Conservation (phyloP, 1,139 yeast species). For the Nakaseomyces delphensis region DNA sequence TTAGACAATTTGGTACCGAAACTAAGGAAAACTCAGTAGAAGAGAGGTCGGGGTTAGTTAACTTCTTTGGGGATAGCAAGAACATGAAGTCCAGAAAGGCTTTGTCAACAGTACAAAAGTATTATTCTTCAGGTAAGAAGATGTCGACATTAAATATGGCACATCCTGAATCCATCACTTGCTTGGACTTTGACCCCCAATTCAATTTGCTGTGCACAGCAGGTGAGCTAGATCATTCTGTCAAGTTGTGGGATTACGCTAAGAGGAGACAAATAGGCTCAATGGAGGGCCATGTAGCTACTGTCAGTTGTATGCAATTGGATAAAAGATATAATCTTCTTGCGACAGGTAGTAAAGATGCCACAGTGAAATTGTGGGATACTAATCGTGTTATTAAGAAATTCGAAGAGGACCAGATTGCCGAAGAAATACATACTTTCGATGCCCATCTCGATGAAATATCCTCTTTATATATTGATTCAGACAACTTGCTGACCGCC, state of each 20-base stretch:
- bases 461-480: slow-evolving; percentile 52
- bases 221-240: slow-evolving; percentile 61
- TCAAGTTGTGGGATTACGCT: slow-evolving; percentile 75
- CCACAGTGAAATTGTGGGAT: slow-evolving; percentile 55
- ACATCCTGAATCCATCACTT: slow-evolving; percentile 44
- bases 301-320: slow-evolving; percentile 51
- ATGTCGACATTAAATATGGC: slow-evolving; percentile 43
- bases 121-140: slow-evolving; percentile 44
- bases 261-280: slow-evolving; percentile 42
- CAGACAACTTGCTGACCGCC: slow-evolving; percentile 64
- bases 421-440: slow-evolving; percentile 36
- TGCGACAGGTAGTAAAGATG: slow-evolving; percentile 57
- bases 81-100: slow-evolving; percentile 18
- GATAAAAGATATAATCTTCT: slow-evolving; percentile 40
- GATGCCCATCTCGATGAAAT: slow-evolving; percentile 59
- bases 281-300: slow-evolving; percentile 47
- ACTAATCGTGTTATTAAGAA: slow-evolving; percentile 30
- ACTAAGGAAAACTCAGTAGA: slow-evolving; percentile 12
- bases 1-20: neutral
- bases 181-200: slow-evolving; percentile 59
- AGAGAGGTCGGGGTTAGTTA: slow-evolving; percentile 7
- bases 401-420: slow-evolving; percentile 11
- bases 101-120: slow-evolving; percentile 26
- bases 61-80: slow-evolving; percentile 18
- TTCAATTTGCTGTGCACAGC: slow-evolving; percentile 72